These are phyloP conservation scores for Neckera pumila DNA, from an alignment of 225 moss, liverwort and hornwort genomes.

Conservation along the genomic window DNA sequence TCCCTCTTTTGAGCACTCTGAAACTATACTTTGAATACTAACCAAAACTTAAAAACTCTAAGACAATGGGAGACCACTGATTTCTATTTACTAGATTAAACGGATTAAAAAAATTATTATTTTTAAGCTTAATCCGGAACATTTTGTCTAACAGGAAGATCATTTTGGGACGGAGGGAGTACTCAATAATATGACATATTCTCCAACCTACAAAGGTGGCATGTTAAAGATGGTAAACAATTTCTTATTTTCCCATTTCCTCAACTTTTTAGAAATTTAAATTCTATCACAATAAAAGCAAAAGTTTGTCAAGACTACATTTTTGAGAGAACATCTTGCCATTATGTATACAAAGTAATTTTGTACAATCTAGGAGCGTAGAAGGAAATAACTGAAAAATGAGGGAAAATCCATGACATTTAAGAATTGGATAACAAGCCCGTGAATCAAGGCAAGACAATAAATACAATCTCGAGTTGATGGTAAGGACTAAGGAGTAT, in stretches of 20 bases:
- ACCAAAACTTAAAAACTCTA: no score
- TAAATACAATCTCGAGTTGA: not conserved
- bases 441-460: not conserved
- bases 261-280: not conserved
- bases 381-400: not conserved
- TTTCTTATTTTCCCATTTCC: not conserved
- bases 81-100: no score
- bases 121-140: no score
- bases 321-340: not conserved
- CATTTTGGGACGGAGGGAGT: not conserved
- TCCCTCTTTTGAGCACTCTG: no score
- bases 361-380: not conserved
- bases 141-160: no score
- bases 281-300: not conserved
- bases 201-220: not conserved
- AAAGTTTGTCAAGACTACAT: not conserved
- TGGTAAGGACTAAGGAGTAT: not conserved
- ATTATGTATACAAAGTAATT: not conserved
- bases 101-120: no score
- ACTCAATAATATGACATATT: not conserved
- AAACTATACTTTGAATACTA: no score
- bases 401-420: no score
- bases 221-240: not conserved
- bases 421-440: not conserved
- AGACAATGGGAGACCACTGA: no score